Evolutionary conservation across 2,329 filamentous ascomycete species (phyloP).

Genomic region (Aspergillus caelatus): DNA sequence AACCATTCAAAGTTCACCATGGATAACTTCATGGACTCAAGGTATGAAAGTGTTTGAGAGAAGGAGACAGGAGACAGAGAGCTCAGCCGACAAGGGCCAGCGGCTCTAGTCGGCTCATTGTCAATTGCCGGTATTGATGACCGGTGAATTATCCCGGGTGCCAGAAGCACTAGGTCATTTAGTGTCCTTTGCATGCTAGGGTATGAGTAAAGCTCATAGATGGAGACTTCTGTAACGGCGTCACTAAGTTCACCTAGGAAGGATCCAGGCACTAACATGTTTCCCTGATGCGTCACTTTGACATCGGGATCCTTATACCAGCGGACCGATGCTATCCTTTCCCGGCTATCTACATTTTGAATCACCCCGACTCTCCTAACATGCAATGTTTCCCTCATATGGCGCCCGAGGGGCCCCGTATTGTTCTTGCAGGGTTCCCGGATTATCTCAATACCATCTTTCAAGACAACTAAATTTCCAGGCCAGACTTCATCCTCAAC

Average conservation of each 20-base stretch:
- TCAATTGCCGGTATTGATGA: conserved; percentile 9
- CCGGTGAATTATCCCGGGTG: conserved; percentile 30
- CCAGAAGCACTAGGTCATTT: conserved; percentile 58
- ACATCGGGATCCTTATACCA: conserved; percentile 54
- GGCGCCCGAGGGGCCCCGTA: neutral
- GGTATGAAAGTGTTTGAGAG: conserved; percentile 14
- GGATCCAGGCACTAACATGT: conserved; percentile 46
- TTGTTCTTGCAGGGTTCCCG: conserved; percentile 1
- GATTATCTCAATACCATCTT: conserved; percentile 38
- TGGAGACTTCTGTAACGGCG: conserved; percentile 54
- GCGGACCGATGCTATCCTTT: conserved; percentile 58
- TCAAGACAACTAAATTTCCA: conserved; percentile 57
- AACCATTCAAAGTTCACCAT: conserved; percentile 26
- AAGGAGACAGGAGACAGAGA: conserved; percentile 19
- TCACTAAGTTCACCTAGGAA: conserved; percentile 47
- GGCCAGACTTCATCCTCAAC: conserved; percentile 60
- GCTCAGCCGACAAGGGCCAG: conserved; percentile 19
- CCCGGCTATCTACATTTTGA: conserved; percentile 57
- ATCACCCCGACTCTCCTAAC: conserved; percentile 58
- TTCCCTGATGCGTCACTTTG: conserved; percentile 35
- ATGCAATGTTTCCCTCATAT: conserved; percentile 22
- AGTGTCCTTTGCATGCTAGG: conserved; percentile 52
- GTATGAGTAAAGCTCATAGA: conserved; percentile 60
- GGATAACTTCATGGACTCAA: conserved; percentile 21
- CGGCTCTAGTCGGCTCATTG: neutral